Evolutionary conservation across 2,329 filamentous ascomycete species (phyloP), one percentile per base, ranked within the genome.

Genomic region (Hymenoscyphus salicellus): DNA sequence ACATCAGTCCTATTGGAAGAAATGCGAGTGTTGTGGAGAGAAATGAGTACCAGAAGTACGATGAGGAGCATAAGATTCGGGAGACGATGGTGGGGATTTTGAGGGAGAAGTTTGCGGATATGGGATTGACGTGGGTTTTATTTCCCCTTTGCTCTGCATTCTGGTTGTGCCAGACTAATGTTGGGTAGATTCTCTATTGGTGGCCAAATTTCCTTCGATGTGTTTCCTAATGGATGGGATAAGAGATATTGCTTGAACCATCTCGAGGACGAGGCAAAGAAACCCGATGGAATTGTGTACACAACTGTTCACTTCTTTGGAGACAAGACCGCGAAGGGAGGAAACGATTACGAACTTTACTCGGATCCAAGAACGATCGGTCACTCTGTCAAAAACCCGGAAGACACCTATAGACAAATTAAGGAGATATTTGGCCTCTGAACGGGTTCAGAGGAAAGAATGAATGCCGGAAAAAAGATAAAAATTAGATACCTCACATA

Each of bases 191-290:
- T 90, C 83, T 94, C 92, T 68, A 96, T 99, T 73, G 95, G 95
- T 72, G 95, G 95, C 61, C 92, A 97, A 77, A 97, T 99, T 79
- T 97, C 93, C 66, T 99, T 99, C 78, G 95, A 99, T 76, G 91
- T 98, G 74, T 99, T 99, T 85, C 95, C 95, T 69, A 86, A 83
- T 2, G 95, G 95, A 75, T 99, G 95, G 95, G 95, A 99, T 82
- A 99, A 98, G 88, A 97, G 92, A 10, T 99, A 97, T 84, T 97
- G 93, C 81, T 83, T 98, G 71, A 83, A 86, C 72, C 93, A 97
- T 79, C 82, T 98, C 67, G 92, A 95, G 80, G 84, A 84, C 69
- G 93, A 97, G 78, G 88, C 89, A 69, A 81, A 84, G 80, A 83
- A 84, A 77, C 82, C 84, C 49, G 88, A 86, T 74, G 89, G 89